Evolutionary conservation across 2,329 filamentous ascomycete species (phyloP), one percentile per base, ranked within the genome.

Genomic region (Sarocladium kiliense): DNA sequence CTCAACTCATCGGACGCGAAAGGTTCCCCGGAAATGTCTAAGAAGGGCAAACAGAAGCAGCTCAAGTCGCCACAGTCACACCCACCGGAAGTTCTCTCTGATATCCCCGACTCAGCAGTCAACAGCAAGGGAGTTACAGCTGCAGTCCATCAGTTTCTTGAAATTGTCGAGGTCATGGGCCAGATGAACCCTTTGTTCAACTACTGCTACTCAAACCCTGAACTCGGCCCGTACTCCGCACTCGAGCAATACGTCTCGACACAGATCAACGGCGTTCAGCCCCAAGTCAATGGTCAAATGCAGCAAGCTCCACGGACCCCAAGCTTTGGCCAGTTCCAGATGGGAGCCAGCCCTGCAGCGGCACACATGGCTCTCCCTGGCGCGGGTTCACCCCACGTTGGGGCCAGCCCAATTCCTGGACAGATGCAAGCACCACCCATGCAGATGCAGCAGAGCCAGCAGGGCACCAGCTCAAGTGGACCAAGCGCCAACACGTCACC

Each of bases 401-500:
- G 81, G 55, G 78, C 81, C 54, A 86, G 82, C 65, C 85, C 85
- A 9, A 82, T 81, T 18, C 78, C 80, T 14, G 82, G 79, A 16
- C 75, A 79, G 54, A 84, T 86, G 77, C 81, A 84, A 66, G 81
- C 83, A 53, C 84, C 84, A 21, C 76, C 76, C 58, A 87, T 87
- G 84, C 81, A 84, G 66, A 72, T 84, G 58, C 84, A 87, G 65
- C 81, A 82, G 59, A 87, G 84, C 65, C 84, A 87, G 66, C 85
- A 87, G 65, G 85, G 84, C 37, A 85, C 84, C 30, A 82, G 74
- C 66, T 86, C 84, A 10, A 84, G 81, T 65, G 84, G 82, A 1
- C 82, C 83, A 6, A 87, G 83, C 64, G 83, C 84, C 56, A 87
- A 86, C 69, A 87, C 85, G 4, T 85, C 81, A 30, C 82, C 82